phyloP scores from a whole-genome alignment of 148 eudicot species.

The Chenopodium formosanum region DNA sequence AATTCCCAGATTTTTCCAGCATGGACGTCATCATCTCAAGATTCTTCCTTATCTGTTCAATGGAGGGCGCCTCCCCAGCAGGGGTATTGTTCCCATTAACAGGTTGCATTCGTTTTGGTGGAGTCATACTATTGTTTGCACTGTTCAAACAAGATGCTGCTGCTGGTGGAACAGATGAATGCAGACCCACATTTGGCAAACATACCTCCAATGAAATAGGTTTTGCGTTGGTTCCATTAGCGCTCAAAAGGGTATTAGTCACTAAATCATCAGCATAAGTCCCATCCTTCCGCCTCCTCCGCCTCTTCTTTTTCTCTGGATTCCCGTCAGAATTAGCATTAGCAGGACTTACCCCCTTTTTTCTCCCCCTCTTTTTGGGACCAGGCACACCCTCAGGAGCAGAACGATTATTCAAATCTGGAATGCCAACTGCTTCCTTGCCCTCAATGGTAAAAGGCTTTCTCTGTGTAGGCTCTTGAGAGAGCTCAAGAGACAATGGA shows the following conservation, averaged over 20 bases:
- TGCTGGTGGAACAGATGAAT: constrained; percentile 9
- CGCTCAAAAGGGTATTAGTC: constrained; percentile 16
- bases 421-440: constrained; percentile 26
- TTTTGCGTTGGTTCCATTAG: constrained; percentile 30
- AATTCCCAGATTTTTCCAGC: constrained; percentile 70
- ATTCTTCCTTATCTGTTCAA: constrained; percentile 49
- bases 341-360: constrained; percentile 15
- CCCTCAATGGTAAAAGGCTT: constrained; percentile 19
- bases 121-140: constrained; percentile 24
- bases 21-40: constrained; percentile 71
- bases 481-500: constrained; percentile 8
- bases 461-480: constrained; percentile 13
- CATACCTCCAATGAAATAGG: constrained; percentile 40
- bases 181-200: constrained; percentile 30
- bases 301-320: constrained; percentile 30
- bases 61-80: constrained; percentile 38
- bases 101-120: constrained; percentile 16
- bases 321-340: constrained; percentile 1
- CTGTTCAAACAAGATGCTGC: constrained; percentile 24
- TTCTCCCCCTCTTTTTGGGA: constrained; percentile 38
- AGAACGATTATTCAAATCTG: constrained; percentile 42
- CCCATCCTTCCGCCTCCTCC: constrained; percentile 22
- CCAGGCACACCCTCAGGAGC: constrained; percentile 21
- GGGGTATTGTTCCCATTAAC: constrained; percentile 15
- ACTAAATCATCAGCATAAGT: constrained; percentile 17